Evolutionary conservation across 768 basidiomycete species (phyloP).

Genomic region (Trametes punicea): DNA sequence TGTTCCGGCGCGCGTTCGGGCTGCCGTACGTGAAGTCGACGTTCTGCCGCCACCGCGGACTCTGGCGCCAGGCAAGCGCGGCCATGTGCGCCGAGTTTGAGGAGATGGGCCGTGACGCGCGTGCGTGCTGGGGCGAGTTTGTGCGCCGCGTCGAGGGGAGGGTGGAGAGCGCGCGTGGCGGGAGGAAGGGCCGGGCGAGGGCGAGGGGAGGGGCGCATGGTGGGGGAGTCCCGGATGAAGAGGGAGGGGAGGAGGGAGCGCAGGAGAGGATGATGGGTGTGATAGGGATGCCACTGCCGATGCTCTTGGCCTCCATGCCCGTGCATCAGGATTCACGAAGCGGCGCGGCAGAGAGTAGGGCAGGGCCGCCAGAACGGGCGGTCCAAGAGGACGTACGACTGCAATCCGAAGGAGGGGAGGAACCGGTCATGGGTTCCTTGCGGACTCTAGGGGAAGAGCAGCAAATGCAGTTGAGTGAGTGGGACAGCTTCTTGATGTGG

Average conservation of each 20-base stretch:
- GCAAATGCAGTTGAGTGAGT: slow-evolving; percentile 1
- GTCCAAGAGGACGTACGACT: too few relatives aligned
- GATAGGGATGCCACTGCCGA: slow-evolving; percentile 2
- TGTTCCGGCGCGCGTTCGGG: slow-evolving; percentile 70
- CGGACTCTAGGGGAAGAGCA: not conserved
- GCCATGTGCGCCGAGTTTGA: slow-evolving; percentile 50
- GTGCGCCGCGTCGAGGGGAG: slow-evolving; percentile 36
- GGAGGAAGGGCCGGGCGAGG: too few relatives aligned
- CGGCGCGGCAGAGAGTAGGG: too few relatives aligned
- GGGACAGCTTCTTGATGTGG: not conserved
- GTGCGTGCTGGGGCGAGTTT: slow-evolving; percentile 68
- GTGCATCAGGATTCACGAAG: too few relatives aligned
- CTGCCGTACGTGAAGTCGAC: slow-evolving; percentile 73
- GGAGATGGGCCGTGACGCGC: slow-evolving; percentile 50
- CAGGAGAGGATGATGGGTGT: slow-evolving; percentile 4
- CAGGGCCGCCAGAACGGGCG: too few relatives aligned
- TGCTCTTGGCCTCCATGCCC: too few relatives aligned
- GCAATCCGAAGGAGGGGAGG: not conserved
- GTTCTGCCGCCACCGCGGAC: slow-evolving; percentile 66
- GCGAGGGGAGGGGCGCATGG: slow-evolving; percentile 12
- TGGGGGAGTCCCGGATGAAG: slow-evolving; percentile 11
- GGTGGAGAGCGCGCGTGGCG: too few relatives aligned
- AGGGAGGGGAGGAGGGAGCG: not conserved
- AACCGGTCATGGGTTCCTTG: slow-evolving; percentile 15
- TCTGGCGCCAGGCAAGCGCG: slow-evolving; percentile 57